A percentile compares a stretch with the other conserved stretches of the same genome.
phyloP scores from a whole-genome alignment of 2,329 filamentous ascomycete species.

The Sporothrix curviconia region DNA sequence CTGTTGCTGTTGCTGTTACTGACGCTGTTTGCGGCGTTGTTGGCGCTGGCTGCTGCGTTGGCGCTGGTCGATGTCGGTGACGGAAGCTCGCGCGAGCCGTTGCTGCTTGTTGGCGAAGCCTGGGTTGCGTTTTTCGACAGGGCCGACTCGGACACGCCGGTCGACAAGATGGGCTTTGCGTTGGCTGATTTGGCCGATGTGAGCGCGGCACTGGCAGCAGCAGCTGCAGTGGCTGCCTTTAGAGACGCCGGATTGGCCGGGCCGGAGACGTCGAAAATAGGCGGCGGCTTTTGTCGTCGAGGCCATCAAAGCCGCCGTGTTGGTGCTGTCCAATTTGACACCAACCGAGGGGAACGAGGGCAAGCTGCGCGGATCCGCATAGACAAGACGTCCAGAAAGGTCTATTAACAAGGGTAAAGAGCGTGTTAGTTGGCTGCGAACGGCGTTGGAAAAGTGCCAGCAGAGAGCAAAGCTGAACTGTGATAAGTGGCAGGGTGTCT shows the following conservation, averaged over 20 bases:
- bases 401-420: background rate
- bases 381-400: slow-evolving; percentile 48
- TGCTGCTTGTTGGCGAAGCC: background rate
- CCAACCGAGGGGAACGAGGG: slow-evolving; percentile 68
- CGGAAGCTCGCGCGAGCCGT: background rate
- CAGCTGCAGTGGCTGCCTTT: slow-evolving; percentile 16
- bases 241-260: slow-evolving; percentile 14
- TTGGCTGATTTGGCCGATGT: background rate
- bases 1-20: background rate
- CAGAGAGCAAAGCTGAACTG: background rate
- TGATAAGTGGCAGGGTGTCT: background rate
- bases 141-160: background rate
- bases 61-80: slow-evolving; percentile 55
- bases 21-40: slow-evolving; percentile 33
- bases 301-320: slow-evolving; percentile 6
- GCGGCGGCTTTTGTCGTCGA: slow-evolving; percentile 9
- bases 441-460: background rate
- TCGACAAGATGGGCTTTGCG: background rate
- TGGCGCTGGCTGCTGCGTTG: background rate
- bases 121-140: slow-evolving; percentile 12
- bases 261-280: slow-evolving; percentile 1
- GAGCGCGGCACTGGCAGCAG: slow-evolving; percentile 15
- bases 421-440: slow-evolving; percentile 10
- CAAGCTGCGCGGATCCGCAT: slow-evolving; percentile 65
- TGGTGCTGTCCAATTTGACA: slow-evolving; percentile 38